Evolutionary conservation across 805 yeast genomes (phyloP), one percentile per base, ranked within the genome.

Genomic region (Saturnispora diversa): DNA sequence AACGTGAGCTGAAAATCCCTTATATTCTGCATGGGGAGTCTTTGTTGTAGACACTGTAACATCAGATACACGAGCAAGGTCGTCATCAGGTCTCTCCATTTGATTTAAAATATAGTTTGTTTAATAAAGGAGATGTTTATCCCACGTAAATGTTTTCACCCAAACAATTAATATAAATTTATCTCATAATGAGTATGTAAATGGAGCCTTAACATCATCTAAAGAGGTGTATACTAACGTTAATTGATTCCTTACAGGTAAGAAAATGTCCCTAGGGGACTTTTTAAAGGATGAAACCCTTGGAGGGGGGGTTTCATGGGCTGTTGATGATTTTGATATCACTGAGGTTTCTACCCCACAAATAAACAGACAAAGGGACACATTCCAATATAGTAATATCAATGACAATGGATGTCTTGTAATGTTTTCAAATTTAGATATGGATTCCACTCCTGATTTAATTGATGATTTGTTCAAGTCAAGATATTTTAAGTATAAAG

Each of bases 1-100:
- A 5, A 86, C 79, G 55, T 84, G 85, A 16, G 82, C 69, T 25
- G 90, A 84, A 61, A 87, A 92, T 9, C 97, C 96, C 52, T 75
- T 79, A 60, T 90, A 92, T 53, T 90, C 97, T 1, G 81, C 75
- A 50, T 74, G 71, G 38, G 75, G 72, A 0, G 79, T 69, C 25
- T 65, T 59, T 43, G 70, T 70, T 4, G 74, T 69, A 1, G 78
- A 70, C 0, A 77, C 78, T 0, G 72, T 78, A 13, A 77, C 84
- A 55, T 79, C 85, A 1, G 80, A 73, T 41, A 75, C 78, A 29
- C 84, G 53, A 0, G 85, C 84, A 6, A 79, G 58, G 13, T 68
- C 65, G 53, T 79, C 85, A 10, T 34, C 43, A n/a, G 32, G 31
- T 20, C 34, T 27, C 31, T 40, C 38, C 34, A 28, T n/a, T n/a